phyloP scores from a whole-genome alignment of 306 rosid genomes.

The Amphicarpaea edgeworthii region DNA sequence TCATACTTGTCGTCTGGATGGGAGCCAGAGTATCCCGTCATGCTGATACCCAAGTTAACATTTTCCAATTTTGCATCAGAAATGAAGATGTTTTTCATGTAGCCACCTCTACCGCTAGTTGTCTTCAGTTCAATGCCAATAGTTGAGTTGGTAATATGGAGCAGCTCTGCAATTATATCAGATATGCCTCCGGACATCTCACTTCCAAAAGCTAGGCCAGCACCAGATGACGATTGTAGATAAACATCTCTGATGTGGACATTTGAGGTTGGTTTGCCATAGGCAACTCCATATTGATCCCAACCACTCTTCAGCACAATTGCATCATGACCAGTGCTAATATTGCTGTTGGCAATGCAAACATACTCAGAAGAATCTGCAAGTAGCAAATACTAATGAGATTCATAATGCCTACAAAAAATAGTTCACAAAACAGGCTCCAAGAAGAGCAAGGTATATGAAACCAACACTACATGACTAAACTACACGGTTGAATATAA shows the following conservation, averaged over 20 bases:
- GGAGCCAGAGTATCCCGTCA: conserved; percentile 55
- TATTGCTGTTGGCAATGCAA: conserved; percentile 69
- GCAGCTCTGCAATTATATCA: conserved; percentile 47
- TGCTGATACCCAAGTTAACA: conserved; percentile 51
- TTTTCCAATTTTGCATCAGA: conserved; percentile 52
- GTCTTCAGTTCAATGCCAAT: conserved; percentile 65
- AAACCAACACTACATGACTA: neutral
- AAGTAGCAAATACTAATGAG: conserved; percentile 23
- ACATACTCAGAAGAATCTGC: conserved; percentile 68
- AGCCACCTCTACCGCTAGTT: conserved; percentile 71
- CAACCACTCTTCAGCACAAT: conserved; percentile 77
- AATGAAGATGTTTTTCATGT: conserved; percentile 53
- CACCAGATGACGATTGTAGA: conserved; percentile 59
- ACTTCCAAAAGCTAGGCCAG: conserved; percentile 67
- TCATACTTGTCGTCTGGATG: conserved; percentile 73
- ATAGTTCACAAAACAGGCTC: neutral
- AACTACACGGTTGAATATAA: too few relatives aligned
- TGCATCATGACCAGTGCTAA: conserved; percentile 67
- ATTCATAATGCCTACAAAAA: neutral
- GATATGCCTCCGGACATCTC: conserved; percentile 82
- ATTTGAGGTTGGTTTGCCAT: conserved; percentile 57
- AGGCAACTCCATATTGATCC: conserved; percentile 72
- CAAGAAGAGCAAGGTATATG: neutral
- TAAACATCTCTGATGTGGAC: conserved; percentile 58
- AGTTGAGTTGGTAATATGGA: conserved; percentile 52